These are phyloP conservation scores for Podaxis rugospora DNA, from an alignment of 768 basidiomycete species.

Conservation along the genomic window DNA sequence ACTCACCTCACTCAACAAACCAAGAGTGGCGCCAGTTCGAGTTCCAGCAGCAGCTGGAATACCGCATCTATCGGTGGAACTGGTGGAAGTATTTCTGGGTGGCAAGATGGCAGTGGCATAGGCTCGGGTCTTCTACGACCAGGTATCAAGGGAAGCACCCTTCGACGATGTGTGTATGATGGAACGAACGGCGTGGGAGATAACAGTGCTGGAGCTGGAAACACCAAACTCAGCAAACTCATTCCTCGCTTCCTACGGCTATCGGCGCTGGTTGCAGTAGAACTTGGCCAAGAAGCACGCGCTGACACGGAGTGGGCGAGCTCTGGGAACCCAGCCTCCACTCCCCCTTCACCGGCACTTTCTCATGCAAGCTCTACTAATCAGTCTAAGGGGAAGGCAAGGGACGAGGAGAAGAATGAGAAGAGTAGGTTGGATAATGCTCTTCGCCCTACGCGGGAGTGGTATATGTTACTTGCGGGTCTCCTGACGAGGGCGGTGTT, in stretches of 20 bases:
- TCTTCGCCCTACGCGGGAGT: conserved; percentile 65
- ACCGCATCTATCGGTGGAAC: background rate
- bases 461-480: conserved; percentile 78
- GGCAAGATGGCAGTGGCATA: conserved; percentile 72
- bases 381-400: background rate
- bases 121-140: conserved; percentile 65
- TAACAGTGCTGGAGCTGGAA: conserved; percentile 41
- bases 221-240: conserved; percentile 61
- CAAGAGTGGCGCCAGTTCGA: background rate
- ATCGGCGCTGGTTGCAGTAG: conserved; percentile 74
- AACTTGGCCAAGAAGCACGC: conserved; percentile 67
- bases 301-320: conserved; percentile 23
- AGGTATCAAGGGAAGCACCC: conserved; percentile 48
- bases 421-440: conserved; percentile 41
- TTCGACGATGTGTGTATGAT: conserved; percentile 44
- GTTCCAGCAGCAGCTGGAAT: conserved; percentile 4
- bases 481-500: conserved; percentile 79
- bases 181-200: conserved; percentile 16
- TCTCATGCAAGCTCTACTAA: background rate
- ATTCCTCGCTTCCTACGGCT: conserved; percentile 71
- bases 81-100: conserved; percentile 60
- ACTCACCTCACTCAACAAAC: background rate
- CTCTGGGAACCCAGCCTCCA: background rate
- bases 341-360: background rate
- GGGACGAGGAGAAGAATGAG: conserved; percentile 9